These are phyloP conservation scores for Mycena amicta DNA, from an alignment of 768 basidiomycete genomes.

Conservation along the genomic window DNA sequence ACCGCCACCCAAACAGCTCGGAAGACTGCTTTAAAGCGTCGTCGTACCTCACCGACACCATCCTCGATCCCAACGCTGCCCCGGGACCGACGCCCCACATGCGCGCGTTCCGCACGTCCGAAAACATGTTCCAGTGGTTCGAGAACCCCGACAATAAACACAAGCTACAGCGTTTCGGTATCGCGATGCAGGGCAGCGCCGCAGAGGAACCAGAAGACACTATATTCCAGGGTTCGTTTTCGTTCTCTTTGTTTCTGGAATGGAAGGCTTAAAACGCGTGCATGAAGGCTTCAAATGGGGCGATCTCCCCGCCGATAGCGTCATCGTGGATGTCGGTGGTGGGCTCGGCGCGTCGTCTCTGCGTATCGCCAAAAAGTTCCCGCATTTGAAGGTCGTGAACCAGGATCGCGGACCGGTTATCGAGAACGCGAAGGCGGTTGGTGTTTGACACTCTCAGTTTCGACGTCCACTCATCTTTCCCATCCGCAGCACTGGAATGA, in stretches of 20 bases:
- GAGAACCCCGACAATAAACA: slow-evolving; percentile 8
- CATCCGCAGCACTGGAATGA: too few species aligned
- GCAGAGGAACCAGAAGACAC: slow-evolving; percentile 1
- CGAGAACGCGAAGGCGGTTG: slow-evolving; percentile 4
- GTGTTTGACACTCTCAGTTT: neutral
- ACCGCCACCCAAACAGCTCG: neutral
- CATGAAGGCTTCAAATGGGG: slow-evolving; percentile 7
- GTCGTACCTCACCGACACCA: neutral
- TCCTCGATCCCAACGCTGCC: neutral
- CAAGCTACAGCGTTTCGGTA: neutral
- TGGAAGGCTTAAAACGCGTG: neutral
- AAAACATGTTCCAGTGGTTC: slow-evolving; percentile 11
- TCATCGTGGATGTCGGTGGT: slow-evolving; percentile 14
- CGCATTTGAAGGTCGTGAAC: neutral
- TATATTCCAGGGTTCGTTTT: neutral
- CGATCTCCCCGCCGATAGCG: neutral
- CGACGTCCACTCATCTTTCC: too few species aligned
- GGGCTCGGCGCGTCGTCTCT: slow-evolving; percentile 5
- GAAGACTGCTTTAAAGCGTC: neutral
- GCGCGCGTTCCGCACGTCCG: slow-evolving; percentile 3
- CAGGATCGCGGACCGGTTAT: slow-evolving; percentile 3
- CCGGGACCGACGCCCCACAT: neutral
- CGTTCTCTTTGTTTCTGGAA: neutral
- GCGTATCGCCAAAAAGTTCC: neutral
- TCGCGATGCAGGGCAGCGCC: slow-evolving; percentile 5